Evolutionary conservation across 176 grass and related monocot species (phyloP).

Genomic region (Rhynchospora pubera): DNA sequence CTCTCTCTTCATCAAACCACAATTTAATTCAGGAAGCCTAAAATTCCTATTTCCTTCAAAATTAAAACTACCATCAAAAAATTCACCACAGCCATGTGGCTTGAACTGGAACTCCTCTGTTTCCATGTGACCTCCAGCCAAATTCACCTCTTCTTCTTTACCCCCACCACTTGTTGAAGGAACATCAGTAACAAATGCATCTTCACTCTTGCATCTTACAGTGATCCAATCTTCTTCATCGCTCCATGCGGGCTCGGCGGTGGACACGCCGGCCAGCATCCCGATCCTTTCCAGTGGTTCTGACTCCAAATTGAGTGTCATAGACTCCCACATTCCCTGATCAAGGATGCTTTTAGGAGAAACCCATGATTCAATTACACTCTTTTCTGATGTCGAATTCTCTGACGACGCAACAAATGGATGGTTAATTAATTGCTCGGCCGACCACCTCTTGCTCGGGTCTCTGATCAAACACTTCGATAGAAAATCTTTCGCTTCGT

Average conservation of each 20-base stretch:
- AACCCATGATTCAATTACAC: neutral
- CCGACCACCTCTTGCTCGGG: slow-evolving; percentile 29
- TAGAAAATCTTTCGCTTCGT: slow-evolving; percentile 37
- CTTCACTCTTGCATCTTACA: slow-evolving; percentile 6
- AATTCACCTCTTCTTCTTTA: neutral
- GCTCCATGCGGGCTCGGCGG: neutral
- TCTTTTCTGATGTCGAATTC: neutral
- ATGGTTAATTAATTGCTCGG: slow-evolving; percentile 21
- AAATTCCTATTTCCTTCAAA: neutral
- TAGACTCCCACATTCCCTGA: slow-evolving; percentile 39
- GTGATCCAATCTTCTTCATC: slow-evolving; percentile 5
- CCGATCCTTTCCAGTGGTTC: slow-evolving; percentile 24
- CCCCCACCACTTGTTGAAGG: neutral
- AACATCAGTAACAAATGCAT: neutral
- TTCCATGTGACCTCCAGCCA: slow-evolving; percentile 15
- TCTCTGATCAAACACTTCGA: slow-evolving; percentile 32
- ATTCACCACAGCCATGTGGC: slow-evolving; percentile 6
- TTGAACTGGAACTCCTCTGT: slow-evolving; percentile 13
- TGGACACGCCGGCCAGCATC: neutral
- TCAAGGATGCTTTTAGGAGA: slow-evolving; percentile 55
- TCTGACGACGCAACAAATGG: slow-evolving; percentile 5
- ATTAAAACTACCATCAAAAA: neutral
- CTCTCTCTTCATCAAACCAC: neutral
- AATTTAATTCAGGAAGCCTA: neutral
- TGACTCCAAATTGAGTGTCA: slow-evolving; percentile 32